Evolutionary conservation across 2,329 filamentous ascomycete species (phyloP), one percentile per base, ranked within the genome.

Genomic region (Nemania abortiva): DNA sequence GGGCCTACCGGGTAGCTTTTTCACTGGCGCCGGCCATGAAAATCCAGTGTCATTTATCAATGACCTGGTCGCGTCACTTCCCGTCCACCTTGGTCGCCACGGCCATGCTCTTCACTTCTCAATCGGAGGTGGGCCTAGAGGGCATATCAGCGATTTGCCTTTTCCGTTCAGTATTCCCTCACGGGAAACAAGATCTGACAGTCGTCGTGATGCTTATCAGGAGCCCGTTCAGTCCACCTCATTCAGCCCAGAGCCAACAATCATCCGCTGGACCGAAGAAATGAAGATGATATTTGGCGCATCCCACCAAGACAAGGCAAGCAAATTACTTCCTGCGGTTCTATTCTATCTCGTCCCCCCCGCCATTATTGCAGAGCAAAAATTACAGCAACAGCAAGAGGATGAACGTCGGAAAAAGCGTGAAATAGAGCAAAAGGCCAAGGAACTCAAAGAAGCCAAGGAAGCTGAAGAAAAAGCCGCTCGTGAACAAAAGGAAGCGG

Each of bases 181-280:
- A 34, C 84, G 85, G 42, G 81, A 84, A 63, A 73, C 79, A 9
- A 80, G 85, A n/a, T 76, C 79, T 22, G 86, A 88, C 22, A 79
- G 80, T 47, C 85, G 87, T 27, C 83, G 86, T 13, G 86, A 87
- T 24, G 74, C 81, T 45, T 79, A 83, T 72, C 81, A 86, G 75
- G 91, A 93, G 66, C 91, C 91, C 13, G 85, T 88, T n/a, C 91
- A 92, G 74, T 91, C 93, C 13, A 90, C 95, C 29, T 84, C 89
- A 2, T 98, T 98, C 79, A 83, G 86, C 22, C 86, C 93, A 9
- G 88, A 89, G 45, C 85, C 88, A 9, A 98, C 96, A 0, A 84
- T 87, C 64, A 86, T 87, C 62, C 91, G 96, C 70, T 99, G 97
- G 91, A 89, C 92, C 77, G 94, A 98, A 77, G 97, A 98, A 79